Evolutionary conservation across 2,329 filamentous ascomycete species (phyloP).

Genomic region (Colletotrichum gloeosporioides): DNA sequence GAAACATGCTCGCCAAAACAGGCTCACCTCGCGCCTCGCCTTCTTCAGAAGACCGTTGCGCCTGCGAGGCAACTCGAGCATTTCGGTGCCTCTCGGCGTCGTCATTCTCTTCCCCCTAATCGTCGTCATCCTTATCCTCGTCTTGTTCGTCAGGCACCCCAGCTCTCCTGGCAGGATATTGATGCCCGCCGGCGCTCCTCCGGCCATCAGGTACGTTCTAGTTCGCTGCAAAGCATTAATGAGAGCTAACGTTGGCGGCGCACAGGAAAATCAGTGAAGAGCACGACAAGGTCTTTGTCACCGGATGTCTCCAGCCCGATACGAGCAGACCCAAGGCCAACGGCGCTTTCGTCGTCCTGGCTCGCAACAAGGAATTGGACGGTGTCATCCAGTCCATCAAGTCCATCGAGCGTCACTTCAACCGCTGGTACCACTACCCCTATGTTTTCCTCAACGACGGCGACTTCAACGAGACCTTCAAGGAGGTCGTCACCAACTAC

Average conservation of each 20-base stretch:
- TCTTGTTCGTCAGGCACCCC: slow-evolving; percentile 89
- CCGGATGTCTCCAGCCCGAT: slow-evolving; percentile 84
- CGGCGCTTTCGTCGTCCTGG: slow-evolving; percentile 93
- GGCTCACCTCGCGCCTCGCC: slow-evolving; percentile 62
- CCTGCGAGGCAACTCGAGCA: slow-evolving; percentile 87
- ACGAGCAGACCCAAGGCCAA: slow-evolving; percentile 84
- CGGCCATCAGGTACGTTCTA: slow-evolving; percentile 78
- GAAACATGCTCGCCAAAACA: slow-evolving; percentile 41
- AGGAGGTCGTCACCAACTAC: slow-evolving; percentile 85
- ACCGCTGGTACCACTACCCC: slow-evolving; percentile 97
- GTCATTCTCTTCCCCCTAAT: slow-evolving; percentile 92
- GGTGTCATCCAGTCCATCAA: slow-evolving; percentile 97
- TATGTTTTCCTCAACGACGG: slow-evolving; percentile 98
- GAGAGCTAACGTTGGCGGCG: not conserved
- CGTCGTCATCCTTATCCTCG: slow-evolving; percentile 87
- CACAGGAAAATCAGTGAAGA: slow-evolving; percentile 93
- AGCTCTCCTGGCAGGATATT: slow-evolving; percentile 81
- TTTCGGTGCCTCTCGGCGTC: slow-evolving; percentile 91
- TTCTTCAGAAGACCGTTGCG: slow-evolving; percentile 89
- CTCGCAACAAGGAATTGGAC: slow-evolving; percentile 94
- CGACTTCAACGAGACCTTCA: slow-evolving; percentile 95
- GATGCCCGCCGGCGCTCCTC: slow-evolving; percentile 87
- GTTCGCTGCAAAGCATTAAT: not conserved
- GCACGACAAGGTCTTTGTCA: slow-evolving; percentile 95
- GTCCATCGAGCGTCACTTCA: slow-evolving; percentile 98